Base-by-base conservation (phyloP, 805 yeast genomes). In the Sungouiella blattae region DNA sequence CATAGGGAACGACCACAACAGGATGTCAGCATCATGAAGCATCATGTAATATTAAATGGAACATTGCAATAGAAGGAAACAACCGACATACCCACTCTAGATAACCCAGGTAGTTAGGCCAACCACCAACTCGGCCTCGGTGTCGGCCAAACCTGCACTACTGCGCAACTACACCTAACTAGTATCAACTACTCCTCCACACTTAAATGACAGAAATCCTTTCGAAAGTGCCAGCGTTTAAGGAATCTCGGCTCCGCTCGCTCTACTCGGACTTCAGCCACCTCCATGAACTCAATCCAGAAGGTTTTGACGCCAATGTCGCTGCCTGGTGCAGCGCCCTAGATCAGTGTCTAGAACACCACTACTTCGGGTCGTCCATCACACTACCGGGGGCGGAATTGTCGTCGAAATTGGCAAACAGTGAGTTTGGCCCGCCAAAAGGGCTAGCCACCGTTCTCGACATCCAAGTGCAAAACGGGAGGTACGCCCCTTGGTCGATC, bases 291-390 rank as follows among this genome's bases (percentile, higher is more conserved):
- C 40, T 63, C 35, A 67, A 67, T 46, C 65, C 67, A 0, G 72
- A 67, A 33, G 73, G 73, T 2, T 67, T 44, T 36, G 64, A 63
- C 7, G 73, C 73, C 17, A 67, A 67, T 35, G 40, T 66, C n/a
- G 44, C 47, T 2, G 70, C 73, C 2, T 67, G 73, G 73, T 26
- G 18, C 9, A 47, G 48, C 5, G 32, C 64, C 17, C 43, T 62
- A 21, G 39, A 41, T 13, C 24, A 47, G 6, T 37, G 43, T 18
- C 36, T 46, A 13, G 28, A 20, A 12, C 11, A 15, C 7, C 43
- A 40, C 28, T 40, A 38, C 2, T 47, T 47, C 32, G 28, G 26
- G 11, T 40, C 49, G 13, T 32, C 40, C 14, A 30, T 67, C 23
- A 36, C 55, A 5, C 36, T 62, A 11, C 61, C 66, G 0, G 43